Evolutionary conservation across 2,329 filamentous ascomycete species (phyloP).

Genomic region (Paecilomyces dactylethromorphus): DNA sequence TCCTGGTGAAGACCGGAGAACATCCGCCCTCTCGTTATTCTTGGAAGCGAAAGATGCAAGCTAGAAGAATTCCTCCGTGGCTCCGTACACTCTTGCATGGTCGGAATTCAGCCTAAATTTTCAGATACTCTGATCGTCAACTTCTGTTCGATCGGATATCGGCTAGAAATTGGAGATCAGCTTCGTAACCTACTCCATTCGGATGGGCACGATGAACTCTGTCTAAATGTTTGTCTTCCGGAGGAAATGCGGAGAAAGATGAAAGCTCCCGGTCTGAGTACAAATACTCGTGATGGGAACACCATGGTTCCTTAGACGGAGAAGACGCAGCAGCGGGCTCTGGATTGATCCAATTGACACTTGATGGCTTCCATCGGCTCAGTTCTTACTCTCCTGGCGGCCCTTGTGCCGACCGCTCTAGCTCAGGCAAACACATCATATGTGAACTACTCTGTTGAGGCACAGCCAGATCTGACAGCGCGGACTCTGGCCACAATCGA

Average conservation of each 20-base stretch:
- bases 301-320: neutral
- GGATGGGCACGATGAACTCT: neutral
- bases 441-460: constrained; percentile 17
- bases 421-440: constrained; percentile 21
- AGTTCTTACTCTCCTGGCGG: constrained; percentile 13
- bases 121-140: neutral
- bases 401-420: constrained; percentile 14
- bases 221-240: neutral
- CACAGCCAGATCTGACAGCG: constrained; percentile 18
- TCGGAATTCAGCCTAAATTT: neutral
- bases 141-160: neutral
- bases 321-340: neutral
- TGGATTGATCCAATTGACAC: neutral
- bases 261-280: neutral
- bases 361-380: constrained; percentile 9
- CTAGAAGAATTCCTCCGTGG: neutral
- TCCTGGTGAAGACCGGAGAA: neutral
- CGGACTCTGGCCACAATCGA: constrained; percentile 14
- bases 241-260: neutral
- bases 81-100: neutral
- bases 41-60: neutral
- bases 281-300: neutral
- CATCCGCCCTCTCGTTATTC: neutral
- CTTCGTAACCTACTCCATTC: neutral
- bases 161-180: neutral